Conservation (phyloP, 768 basidiomycete species). For the Lyophyllum decastes region DNA sequence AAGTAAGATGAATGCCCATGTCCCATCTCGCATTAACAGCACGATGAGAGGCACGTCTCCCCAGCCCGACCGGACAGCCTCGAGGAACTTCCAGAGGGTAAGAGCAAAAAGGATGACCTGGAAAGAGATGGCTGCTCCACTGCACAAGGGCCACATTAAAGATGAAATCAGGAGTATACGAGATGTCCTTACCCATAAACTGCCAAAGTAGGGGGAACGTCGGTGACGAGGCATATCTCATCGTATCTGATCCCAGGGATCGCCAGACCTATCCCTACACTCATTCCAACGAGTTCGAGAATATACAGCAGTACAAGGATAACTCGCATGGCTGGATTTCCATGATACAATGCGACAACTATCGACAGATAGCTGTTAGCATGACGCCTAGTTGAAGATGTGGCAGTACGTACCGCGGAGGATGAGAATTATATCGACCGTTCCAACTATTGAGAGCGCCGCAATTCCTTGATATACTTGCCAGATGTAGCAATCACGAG, state of each 20-base stretch:
- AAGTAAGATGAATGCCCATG: constrained; percentile 41
- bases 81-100: constrained; percentile 35
- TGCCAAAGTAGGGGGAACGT: constrained; percentile 26
- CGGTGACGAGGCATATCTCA: constrained; percentile 31
- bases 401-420: constrained; percentile 31
- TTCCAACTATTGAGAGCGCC: constrained; percentile 26
- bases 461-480: constrained; percentile 42
- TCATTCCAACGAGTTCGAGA: constrained; percentile 32
- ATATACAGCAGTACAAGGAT: constrained; percentile 27
- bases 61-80: constrained; percentile 36
- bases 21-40: constrained; percentile 46
- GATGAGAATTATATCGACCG: constrained; percentile 41
- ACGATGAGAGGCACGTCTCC: constrained; percentile 40
- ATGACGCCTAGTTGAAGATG: not conserved
- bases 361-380: not conserved
- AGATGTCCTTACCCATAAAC: constrained; percentile 31
- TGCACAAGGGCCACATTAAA: constrained; percentile 9
- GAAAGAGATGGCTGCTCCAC: constrained; percentile 30
- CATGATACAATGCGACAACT: constrained; percentile 45
- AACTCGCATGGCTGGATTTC: constrained; percentile 26
- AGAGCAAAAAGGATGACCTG: constrained; percentile 42
- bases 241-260: constrained; percentile 33
- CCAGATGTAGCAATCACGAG: constrained; percentile 45
- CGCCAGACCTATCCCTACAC: constrained; percentile 26
- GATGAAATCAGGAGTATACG: not conserved